Evolutionary conservation across 2,329 filamentous ascomycete genomes (phyloP), one percentile per base, ranked within the genome.

Genomic region (Pseudocercospora fuligena): DNA sequence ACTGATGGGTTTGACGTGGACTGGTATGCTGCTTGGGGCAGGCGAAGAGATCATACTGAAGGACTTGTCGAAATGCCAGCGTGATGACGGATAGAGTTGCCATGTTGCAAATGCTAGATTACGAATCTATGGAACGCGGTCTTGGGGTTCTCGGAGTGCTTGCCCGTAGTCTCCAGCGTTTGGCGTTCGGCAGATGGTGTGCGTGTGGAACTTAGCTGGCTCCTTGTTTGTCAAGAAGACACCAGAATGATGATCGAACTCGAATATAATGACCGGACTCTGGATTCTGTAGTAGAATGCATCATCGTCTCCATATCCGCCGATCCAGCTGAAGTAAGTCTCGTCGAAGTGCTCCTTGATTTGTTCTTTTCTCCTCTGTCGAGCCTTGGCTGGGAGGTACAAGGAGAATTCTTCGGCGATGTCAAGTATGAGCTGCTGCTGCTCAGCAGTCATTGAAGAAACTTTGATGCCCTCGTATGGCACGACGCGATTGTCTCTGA

Each of bases 251-350:
- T 82, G 74, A 94, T 94, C 92, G 73, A 94, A 92, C 82, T 94
- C 92, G 60, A 90, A 82, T 1, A 94, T 81, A 0, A 92, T 82
- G 0, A 94, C 90, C 0, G 91, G 91, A 70, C 87, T 92, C 78
- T 94, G 91, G 3, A 94, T 85, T 0, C 92, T 85, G 73, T 89
- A 94, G 78, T 94, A 94, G 73, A 92, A 94, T 0, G 91, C 82
- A 75, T 93, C 90, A 0, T 86, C 79, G 60, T 91, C 83, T 0
- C 83, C 87, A 67, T 82, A 91, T 0, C 87, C 88, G 3, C 92
- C 92, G 62, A 94, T 93, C 90, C 92, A 94, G 75, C 86, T 87
- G 75, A 92, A 94, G 74, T 92, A 91, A 5, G 91, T 94, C 81
- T 93, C 90, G n/a, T 80, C 73, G 64, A 90, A 87, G 76, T 86